Evolutionary conservation across 2,329 filamentous ascomycete genomes (phyloP).

Genomic region (Colletotrichum sp.): DNA sequence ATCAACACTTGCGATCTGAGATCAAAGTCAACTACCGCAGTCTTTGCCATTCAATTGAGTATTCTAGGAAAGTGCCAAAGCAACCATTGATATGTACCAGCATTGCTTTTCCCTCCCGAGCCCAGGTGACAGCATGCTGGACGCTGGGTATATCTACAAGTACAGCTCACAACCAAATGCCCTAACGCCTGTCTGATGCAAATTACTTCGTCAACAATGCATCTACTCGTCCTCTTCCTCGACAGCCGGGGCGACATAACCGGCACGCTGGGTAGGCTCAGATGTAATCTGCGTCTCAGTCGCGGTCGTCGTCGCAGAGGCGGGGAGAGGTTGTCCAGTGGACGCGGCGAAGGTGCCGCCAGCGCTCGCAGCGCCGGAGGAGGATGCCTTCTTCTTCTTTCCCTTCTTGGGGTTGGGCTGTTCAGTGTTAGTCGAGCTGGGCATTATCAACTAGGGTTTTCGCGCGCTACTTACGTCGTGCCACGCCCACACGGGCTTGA

Average conservation of each 20-base stretch:
- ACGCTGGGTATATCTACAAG: conserved; percentile 8
- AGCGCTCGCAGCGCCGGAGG: conserved; percentile 33
- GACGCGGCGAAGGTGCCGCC: conserved; percentile 54
- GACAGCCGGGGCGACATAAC: conserved; percentile 57
- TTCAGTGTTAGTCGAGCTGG: not conserved
- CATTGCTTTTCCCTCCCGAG: not conserved
- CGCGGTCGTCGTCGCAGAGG: conserved; percentile 60
- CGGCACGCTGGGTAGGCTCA: conserved; percentile 39
- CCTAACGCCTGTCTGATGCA: conserved; percentile 19
- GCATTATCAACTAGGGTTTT: not conserved
- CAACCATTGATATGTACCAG: not conserved
- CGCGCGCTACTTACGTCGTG: conserved; percentile 73
- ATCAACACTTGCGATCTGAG: not conserved
- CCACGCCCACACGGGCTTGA: conserved; percentile 97
- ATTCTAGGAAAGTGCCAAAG: not conserved
- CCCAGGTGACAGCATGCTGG: conserved; percentile 1
- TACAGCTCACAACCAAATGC: not conserved
- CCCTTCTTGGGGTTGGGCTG: conserved; percentile 58
- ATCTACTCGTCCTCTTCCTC: conserved; percentile 57
- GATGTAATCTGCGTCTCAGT: conserved; percentile 60
- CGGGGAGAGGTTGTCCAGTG: conserved; percentile 57
- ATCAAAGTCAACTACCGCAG: not conserved
- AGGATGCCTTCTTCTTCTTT: conserved; percentile 52
- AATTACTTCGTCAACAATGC: not conserved
- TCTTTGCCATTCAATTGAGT: not conserved